These are phyloP conservation scores for Neoscytalidium dimidiatum DNA, from an alignment of 2,329 filamentous ascomycete species.

Conservation along the genomic window DNA sequence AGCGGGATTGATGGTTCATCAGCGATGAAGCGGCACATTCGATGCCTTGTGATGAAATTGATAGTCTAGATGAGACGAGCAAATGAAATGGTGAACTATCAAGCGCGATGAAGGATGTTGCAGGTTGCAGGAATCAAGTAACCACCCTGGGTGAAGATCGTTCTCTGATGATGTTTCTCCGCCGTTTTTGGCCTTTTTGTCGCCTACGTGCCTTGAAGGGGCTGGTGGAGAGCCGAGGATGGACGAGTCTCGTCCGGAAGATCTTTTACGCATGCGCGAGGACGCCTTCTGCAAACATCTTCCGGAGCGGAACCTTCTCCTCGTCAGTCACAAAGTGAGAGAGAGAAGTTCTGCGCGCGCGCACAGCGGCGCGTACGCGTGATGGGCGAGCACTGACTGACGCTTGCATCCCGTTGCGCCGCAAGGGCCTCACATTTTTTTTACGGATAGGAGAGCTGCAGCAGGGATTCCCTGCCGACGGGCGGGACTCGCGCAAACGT, in stretches of 20 bases:
- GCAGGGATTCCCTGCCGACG: neutral
- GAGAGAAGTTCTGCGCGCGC: neutral
- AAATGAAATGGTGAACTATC: neutral
- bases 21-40: neutral
- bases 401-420: neutral
- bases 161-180: neutral
- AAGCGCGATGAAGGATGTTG: neutral
- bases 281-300: neutral
- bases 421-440: neutral
- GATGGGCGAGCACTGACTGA: neutral
- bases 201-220: neutral
- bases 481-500: neutral
- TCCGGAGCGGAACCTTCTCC: neutral
- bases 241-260: neutral
- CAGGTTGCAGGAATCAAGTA: neutral
- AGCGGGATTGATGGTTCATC: neutral
- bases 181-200: neutral
- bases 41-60: neutral
- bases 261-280: neutral
- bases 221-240: neutral
- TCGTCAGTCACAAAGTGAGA: neutral
- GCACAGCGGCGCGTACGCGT: neutral
- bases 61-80: constrained; percentile 7
- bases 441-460: neutral
- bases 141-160: neutral